Base-by-base conservation (phyloP, 805 yeast species). In the Nakazawaea populi region DNA sequence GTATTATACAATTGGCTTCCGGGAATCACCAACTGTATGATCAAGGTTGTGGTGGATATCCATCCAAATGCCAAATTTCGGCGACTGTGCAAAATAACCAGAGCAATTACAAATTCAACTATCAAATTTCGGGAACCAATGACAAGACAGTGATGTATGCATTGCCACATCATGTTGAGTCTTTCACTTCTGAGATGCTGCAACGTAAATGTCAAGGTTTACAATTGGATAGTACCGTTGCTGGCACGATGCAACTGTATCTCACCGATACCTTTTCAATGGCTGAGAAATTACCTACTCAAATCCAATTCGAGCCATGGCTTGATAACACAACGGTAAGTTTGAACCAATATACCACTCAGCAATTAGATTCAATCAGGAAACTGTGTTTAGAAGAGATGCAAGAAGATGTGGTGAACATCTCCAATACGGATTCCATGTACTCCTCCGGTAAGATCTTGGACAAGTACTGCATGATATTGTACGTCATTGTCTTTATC, bases 401-500 rank as follows among this genome's bases (percentile, higher is more conserved):
- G n/a, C 58, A 73, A 42, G 82, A 78, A 52, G 84, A 82, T 52
- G 72, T 82, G 29, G 62, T 63, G 5, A 73, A 72, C 6, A 73
- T 76, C 69, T 72, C 80, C 18, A 66, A 82, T 59, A 64, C 79
- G 27, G 85, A 86, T 54, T 86, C 95, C 1, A 88, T 88, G 84
- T 90, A 90, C 67, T 80, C 85, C 31, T 77, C 92, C 10, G 98
- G 97, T n/a, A 91, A 91, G 67, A 74, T 80, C 42, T 71, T 89
- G 54, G 96, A 89, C 58, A 91, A 90, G 69, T 91, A 84, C 69
- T 96, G 97, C 0, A 85, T 87, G 76, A 76, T 91, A 38, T 72
- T 89, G 24, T 85, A 85, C 54, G 88, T 84, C 8, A 75, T 85
- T 46, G 79, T 83, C 52, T 83, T 76, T 55, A 76, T 90, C 27